Percentiles rank a stretch among this genome's conserved stretches.
Evolutionary conservation across 805 yeast species (phyloP).

Genomic region (Kodamaea neixiangensis): DNA sequence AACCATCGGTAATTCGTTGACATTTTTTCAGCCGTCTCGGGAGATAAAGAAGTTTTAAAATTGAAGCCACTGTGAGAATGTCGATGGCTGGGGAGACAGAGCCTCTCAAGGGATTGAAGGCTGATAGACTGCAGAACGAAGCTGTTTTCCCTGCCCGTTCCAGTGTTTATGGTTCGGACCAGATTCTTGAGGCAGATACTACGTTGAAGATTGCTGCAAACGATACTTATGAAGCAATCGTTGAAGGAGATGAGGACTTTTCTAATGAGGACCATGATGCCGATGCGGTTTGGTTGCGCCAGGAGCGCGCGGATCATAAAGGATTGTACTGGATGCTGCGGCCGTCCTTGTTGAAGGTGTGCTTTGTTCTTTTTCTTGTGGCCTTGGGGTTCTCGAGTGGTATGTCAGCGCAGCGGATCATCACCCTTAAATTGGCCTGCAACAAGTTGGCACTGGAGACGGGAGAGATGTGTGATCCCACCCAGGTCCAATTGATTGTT

Average conservation of each 20-base stretch:
- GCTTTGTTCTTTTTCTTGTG: slow-evolving; percentile 41
- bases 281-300: slow-evolving; percentile 48
- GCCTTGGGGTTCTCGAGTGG: slow-evolving; percentile 43
- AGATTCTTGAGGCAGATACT: background rate
- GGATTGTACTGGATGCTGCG: slow-evolving; percentile 54
- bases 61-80: too few species aligned
- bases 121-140: background rate
- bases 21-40: too few species aligned
- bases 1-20: too few species aligned
- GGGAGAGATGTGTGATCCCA: slow-evolving; percentile 29
- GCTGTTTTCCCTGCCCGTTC: background rate
- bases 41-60: too few species aligned
- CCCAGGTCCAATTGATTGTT: slow-evolving; percentile 37
- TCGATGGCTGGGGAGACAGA: background rate
- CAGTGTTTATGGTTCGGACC: too few species aligned
- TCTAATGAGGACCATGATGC: slow-evolving; percentile 36
- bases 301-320: slow-evolving; percentile 26
- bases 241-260: slow-evolving; percentile 38
- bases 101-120: background rate
- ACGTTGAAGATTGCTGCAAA: slow-evolving; percentile 31
- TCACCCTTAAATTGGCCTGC: slow-evolving; percentile 33
- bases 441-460: slow-evolving; percentile 19
- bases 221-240: slow-evolving; percentile 43
- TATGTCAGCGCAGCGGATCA: slow-evolving; percentile 43
- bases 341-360: slow-evolving; percentile 57